A percentile compares a stretch with the other conserved stretches of the same genome.
phyloP scores from a whole-genome alignment of 2,329 filamentous ascomycete species.

The Trichoderma afroharzianum region DNA sequence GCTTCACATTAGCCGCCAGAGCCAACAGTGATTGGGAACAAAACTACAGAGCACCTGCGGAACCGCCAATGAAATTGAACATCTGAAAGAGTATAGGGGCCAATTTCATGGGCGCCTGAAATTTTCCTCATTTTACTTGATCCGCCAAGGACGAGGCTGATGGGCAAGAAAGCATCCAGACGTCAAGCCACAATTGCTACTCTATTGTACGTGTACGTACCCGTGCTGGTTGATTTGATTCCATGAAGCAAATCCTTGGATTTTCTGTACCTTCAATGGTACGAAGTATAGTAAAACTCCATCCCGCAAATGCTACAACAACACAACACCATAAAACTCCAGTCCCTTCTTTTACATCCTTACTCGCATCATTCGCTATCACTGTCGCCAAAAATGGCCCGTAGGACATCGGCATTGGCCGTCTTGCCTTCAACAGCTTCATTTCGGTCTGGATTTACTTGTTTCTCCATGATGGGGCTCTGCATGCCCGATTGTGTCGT shows the following conservation, averaged over 20 bases:
- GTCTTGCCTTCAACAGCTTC: constrained; percentile 61
- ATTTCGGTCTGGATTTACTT: constrained; percentile 70
- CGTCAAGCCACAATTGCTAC: not conserved
- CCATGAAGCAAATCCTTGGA: too few species aligned
- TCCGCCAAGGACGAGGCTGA: not conserved
- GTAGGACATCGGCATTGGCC: constrained; percentile 79
- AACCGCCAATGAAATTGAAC: not conserved
- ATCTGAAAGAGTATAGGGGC: not conserved
- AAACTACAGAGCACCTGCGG: not conserved
- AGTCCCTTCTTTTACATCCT: not conserved
- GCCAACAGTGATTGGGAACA: not conserved
- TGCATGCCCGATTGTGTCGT: not conserved
- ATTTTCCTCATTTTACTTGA: not conserved
- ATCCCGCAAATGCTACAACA: not conserved
- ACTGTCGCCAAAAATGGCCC: constrained; percentile 88
- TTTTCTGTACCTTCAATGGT: too few species aligned
- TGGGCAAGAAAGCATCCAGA: not conserved
- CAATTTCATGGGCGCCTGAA: not conserved
- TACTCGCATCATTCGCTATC: constrained; percentile 54
- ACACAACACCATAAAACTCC: not conserved
- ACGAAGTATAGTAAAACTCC: too few species aligned
- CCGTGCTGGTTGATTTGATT: not conserved
- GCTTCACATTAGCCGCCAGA: constrained; percentile 19
- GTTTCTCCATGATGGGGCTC: constrained; percentile 19
- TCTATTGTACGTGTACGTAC: not conserved